A percentile compares a stretch with the other conserved stretches of the same genome.
Evolutionary conservation across 805 yeast species (phyloP).

Genomic region (Yarrowia sp.): DNA sequence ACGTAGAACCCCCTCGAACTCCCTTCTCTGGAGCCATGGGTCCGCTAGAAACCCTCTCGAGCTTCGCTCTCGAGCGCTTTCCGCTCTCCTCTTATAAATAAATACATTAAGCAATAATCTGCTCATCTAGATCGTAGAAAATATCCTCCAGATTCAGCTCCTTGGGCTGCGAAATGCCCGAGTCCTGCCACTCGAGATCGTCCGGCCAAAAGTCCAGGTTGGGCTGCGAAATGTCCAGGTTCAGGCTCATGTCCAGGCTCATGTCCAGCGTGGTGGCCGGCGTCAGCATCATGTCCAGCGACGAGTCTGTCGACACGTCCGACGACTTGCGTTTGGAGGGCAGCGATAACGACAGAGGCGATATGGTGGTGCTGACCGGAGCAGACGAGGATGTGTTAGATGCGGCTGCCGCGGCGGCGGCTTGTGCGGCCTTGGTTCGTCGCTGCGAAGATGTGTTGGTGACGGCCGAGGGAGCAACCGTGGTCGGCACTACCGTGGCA

Average conservation of each 20-base stretch:
- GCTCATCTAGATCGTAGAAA: constrained; percentile 37
- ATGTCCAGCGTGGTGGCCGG: constrained; percentile 12
- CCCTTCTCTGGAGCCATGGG: too few species aligned
- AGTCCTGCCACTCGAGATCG: constrained; percentile 29
- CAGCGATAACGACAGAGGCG: constrained; percentile 29
- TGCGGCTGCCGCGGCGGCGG: background rate
- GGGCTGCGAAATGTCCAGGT: constrained; percentile 35
- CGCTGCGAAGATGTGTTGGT: background rate
- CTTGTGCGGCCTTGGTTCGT: too few species aligned
- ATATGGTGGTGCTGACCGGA: constrained; percentile 3
- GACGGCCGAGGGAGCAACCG: constrained; percentile 14
- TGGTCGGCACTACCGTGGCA: constrained; percentile 6
- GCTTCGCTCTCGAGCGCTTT: background rate
- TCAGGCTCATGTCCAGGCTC: constrained; percentile 17
- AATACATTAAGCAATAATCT: constrained; percentile 35
- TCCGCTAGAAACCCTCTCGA: background rate
- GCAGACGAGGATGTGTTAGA: background rate
- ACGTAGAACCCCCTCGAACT: too few species aligned
- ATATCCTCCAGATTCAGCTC: constrained; percentile 33
- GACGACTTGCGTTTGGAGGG: constrained; percentile 20
- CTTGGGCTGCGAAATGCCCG: constrained; percentile 4
- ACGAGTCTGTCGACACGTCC: constrained; percentile 35
- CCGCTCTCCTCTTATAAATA: background rate
- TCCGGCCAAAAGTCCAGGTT: constrained; percentile 36
- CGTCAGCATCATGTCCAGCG: constrained; percentile 26